Conservation (phyloP, 2,329 filamentous ascomycete species). For the Bipolaris victoriae region DNA sequence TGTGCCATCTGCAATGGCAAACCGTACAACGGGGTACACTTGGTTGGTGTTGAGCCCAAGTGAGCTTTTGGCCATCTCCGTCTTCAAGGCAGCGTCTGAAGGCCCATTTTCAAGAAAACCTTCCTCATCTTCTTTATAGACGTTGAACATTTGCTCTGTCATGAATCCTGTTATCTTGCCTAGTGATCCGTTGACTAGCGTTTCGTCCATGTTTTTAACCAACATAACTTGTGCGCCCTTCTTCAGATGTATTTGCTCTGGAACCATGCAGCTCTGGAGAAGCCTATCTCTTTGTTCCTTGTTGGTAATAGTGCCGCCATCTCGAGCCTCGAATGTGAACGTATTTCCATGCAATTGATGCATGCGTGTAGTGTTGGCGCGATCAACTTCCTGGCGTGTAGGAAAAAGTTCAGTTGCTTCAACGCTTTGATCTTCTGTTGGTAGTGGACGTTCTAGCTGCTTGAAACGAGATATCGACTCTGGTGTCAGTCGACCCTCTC, state of each 20-base stretch:
- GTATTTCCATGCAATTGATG: slow-evolving; percentile 70
- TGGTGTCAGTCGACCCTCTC: slow-evolving; percentile 80
- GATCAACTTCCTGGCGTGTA: slow-evolving; percentile 86
- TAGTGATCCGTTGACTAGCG: slow-evolving; percentile 90
- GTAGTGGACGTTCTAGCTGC: slow-evolving; percentile 68
- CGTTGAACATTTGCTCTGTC: slow-evolving; percentile 67
- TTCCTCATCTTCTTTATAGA: slow-evolving; percentile 64
- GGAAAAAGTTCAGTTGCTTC: slow-evolving; percentile 93
- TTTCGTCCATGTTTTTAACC: slow-evolving; percentile 98
- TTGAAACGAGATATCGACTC: slow-evolving; percentile 79
- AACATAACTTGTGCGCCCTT: slow-evolving; percentile 97
- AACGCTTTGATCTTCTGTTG: slow-evolving; percentile 72
- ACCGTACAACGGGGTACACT: slow-evolving; percentile 83
- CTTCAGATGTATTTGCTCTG: slow-evolving; percentile 78
- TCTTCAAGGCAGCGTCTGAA: slow-evolving; percentile 47
- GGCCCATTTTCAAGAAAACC: slow-evolving; percentile 59
- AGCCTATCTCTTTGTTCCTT: slow-evolving; percentile 74
- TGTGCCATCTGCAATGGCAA: slow-evolving; percentile 78
- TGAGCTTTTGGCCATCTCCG: slow-evolving; percentile 56
- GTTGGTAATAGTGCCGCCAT: slow-evolving; percentile 73
- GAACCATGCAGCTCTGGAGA: slow-evolving; percentile 90
- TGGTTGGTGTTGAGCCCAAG: slow-evolving; percentile 57
- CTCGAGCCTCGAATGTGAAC: slow-evolving; percentile 73
- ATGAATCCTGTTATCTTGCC: slow-evolving; percentile 86
- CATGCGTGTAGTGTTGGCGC: slow-evolving; percentile 79